Base-by-base conservation (phyloP, 2,329 filamentous ascomycete genomes). In the Epichloe amarillans region DNA sequence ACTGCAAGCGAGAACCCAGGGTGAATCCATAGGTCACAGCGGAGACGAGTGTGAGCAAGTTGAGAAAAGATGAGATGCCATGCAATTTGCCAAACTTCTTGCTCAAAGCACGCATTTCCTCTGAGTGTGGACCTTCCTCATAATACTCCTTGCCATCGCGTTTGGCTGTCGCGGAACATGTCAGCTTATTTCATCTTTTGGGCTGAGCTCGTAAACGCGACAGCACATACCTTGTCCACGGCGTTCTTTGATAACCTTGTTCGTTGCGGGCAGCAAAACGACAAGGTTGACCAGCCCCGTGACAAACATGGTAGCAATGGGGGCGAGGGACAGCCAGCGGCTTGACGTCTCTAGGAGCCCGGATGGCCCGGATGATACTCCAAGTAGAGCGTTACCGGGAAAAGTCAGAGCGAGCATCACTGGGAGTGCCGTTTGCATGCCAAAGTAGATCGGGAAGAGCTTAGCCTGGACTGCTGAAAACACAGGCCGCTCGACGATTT, bases 391-490 rank as follows among this genome's bases (percentile, higher is more conserved):
- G 59, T 74, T 75, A n/a, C 79, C 82, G 5, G 89, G 89, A 63
- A 88, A 91, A 4, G 91, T 96, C 50, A 94, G 64, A 19, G 85
- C 83, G 17, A 96, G 72, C 21, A 87, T 62, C 15, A 84, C 66
- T 0, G 93, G 88, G 1, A 91, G 72, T 5, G 76, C 74, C 4
- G 88, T 83, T 70, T 97, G 91, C 52, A 97, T 72, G 44, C 79
- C 74, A 66, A 97, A 97, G 74, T 95, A 98, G 60, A 88, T 76
- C 36, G 88, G 88, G 71, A 96, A 95, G 49, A 90, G 79, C 55
- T 80, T 80, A 57, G 81, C 76, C 68, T 96, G 91, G 35, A 96
- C 77, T 17, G 81, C 75, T 26, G 84, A 80, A 72, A 98, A 97
- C 63, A 88, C 81, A 0, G 87, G 80, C 26, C 88, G 81, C 26